phyloP scores from a whole-genome alignment of 306 rosid species.

The Alnus rubra region DNA sequence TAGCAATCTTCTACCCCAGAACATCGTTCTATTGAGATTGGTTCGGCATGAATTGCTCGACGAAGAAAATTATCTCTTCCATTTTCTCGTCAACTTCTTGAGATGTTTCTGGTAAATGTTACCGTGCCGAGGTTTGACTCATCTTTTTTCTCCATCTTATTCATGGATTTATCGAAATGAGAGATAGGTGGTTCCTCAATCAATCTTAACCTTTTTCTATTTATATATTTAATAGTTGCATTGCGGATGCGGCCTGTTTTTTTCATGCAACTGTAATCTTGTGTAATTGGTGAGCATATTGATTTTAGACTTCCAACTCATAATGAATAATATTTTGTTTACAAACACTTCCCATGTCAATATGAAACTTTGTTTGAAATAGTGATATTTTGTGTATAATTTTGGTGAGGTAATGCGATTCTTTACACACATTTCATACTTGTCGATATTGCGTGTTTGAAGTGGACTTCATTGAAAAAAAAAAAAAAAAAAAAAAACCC shows the following conservation, averaged over 20 bases:
- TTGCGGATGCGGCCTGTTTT: background rate
- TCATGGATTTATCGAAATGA: background rate
- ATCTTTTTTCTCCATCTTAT: background rate
- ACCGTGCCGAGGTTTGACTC: background rate
- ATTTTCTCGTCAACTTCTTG: slow-evolving; percentile 48
- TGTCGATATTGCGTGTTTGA: too few relatives aligned
- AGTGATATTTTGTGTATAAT: background rate
- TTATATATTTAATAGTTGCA: background rate
- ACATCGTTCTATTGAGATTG: slow-evolving; percentile 44
- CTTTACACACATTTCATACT: too few relatives aligned
- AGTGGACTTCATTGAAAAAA: too few relatives aligned
- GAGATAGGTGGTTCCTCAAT: background rate
- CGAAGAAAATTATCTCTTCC: slow-evolving; percentile 55
- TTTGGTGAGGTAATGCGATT: too few relatives aligned
- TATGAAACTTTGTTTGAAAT: background rate
- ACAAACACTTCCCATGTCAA: background rate
- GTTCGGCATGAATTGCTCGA: slow-evolving; percentile 59
- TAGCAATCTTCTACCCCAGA: slow-evolving; percentile 66
- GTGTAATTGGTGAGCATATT: background rate
- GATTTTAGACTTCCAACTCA: background rate
- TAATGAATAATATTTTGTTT: background rate
- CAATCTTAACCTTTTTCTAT: background rate
- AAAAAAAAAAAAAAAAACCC: too few relatives aligned
- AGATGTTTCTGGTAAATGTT: slow-evolving; percentile 40
- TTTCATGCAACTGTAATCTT: background rate